Percentiles rank a stretch among this genome's conserved stretches.
Evolutionary conservation across 352 stramenopile species (phyloP).

Genomic region (Globisporangium polare): DNA sequence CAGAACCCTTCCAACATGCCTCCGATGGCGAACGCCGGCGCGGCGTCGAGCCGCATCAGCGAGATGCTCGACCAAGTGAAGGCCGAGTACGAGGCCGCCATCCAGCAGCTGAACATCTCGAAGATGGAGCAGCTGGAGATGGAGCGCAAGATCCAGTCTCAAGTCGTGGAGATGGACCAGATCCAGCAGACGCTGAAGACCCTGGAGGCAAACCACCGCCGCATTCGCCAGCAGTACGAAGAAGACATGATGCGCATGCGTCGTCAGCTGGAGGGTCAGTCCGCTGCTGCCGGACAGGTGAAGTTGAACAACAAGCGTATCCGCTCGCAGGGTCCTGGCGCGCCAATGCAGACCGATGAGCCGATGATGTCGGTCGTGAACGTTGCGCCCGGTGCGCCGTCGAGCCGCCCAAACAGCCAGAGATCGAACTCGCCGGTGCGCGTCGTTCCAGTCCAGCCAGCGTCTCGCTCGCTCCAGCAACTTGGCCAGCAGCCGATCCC

Average conservation of each 20-base stretch:
- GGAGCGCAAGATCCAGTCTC: slow-evolving; percentile 84
- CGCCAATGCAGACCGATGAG: slow-evolving; percentile 45
- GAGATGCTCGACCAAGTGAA: slow-evolving; percentile 87
- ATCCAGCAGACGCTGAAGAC: slow-evolving; percentile 86
- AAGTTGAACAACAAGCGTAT: slow-evolving; percentile 61
- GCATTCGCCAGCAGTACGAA: slow-evolving; percentile 82
- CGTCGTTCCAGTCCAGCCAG: slow-evolving; percentile 63
- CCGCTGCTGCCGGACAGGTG: slow-evolving; percentile 6
- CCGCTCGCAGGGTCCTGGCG: slow-evolving; percentile 31
- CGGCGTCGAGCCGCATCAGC: slow-evolving; percentile 48
- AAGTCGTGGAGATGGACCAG: slow-evolving; percentile 87
- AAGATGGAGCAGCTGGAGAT: slow-evolving; percentile 89
- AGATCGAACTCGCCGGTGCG: slow-evolving; percentile 58
- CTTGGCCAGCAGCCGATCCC: slow-evolving; percentile 48
- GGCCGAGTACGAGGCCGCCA: slow-evolving; percentile 74
- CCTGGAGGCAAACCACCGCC: slow-evolving; percentile 77
- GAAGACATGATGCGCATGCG: slow-evolving; percentile 84
- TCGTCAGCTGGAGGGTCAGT: slow-evolving; percentile 67
- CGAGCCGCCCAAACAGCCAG: slow-evolving; percentile 33
- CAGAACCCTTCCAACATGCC: slow-evolving; percentile 41
- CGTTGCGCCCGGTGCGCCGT: slow-evolving; percentile 45
- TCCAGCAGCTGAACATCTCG: slow-evolving; percentile 84
- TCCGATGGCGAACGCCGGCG: slow-evolving; percentile 42
- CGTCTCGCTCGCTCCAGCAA: slow-evolving; percentile 65
- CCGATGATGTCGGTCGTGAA: slow-evolving; percentile 54